Evolutionary conservation across 331 rosid species (phyloP), one percentile per base, ranked within the genome.

Genomic region (Spiraea crenata): DNA sequence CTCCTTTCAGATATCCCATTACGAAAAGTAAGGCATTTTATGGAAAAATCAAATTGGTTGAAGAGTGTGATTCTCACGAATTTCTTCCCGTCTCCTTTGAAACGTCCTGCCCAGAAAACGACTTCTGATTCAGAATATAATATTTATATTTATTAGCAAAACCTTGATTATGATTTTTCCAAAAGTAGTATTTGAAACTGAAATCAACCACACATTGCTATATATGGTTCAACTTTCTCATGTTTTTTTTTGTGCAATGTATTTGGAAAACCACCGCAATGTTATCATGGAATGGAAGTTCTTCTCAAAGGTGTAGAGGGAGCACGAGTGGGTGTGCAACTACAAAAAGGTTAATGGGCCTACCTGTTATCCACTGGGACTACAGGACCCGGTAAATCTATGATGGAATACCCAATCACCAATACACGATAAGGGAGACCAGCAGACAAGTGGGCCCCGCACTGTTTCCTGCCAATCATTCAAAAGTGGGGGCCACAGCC

Each of bases 401-500:
- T 20, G 55, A 67, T 69, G 70, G 70, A 69, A 47, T 70, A 55
- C 64, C 77, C 79, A 80, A 80, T 72, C 73, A 64, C 65, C 49
- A 44, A 55, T 11, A 25, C 63, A 62, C 51, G 63, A 48, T n/a
- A 19, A 11, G 52, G 64, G 64, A 38, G 85, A 82, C 93, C 85
- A 77, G 54, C 45, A 79, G 89, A 84, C 96, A 76, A 60, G 72
- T 71, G 63, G 78, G 83, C 59, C 72, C 75, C 79, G 6, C 9
- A 34, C 8, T 67, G 87, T 76, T n/a, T 81, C 96, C 89, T 77
- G 71, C 79, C 75, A 82, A 83, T 74, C 73, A 81, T 83, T 75
- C 65, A 62, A 70, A 6, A 40, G 13, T 74, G 82, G 81, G 49
- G 41, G 76, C 77, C 68, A 54, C 14, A 38, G 50, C 60, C 57